Percentiles rank a stretch among this genome's conserved stretches.
Conservation (phyloP, 2,329 filamentous ascomycete species). For the Cadophora malorum region DNA sequence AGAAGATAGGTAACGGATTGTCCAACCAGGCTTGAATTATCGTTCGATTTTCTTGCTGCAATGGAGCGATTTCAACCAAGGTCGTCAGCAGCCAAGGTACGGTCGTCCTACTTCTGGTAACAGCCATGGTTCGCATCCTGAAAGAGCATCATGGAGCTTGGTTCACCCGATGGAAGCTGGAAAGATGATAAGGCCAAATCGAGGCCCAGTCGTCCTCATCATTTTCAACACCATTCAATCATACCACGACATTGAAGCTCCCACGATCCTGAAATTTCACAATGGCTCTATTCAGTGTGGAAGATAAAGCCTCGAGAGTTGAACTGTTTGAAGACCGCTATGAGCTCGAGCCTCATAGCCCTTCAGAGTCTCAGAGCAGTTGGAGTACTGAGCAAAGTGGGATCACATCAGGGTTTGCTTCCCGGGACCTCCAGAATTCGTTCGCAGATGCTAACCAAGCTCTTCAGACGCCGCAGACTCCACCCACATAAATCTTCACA, state of each 20-base stretch:
- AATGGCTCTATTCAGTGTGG: too few species aligned
- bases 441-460: not conserved
- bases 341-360: not conserved
- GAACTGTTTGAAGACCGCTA: not conserved
- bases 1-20: not conserved
- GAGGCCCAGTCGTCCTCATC: not conserved
- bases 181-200: not conserved
- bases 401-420: not conserved
- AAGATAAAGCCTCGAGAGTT: too few species aligned
- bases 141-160: not conserved
- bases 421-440: too few species aligned
- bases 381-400: not conserved
- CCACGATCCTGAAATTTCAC: too few species aligned
- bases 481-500: not conserved
- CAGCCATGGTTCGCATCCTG: conserved; percentile 9
- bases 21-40: not conserved
- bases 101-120: not conserved
- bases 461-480: not conserved
- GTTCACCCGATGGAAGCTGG: not conserved
- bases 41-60: not conserved
- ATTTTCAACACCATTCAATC: not conserved
- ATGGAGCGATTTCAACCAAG: not conserved
- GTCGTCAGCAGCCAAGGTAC: not conserved
- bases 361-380: not conserved
- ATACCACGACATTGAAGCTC: too few species aligned